These are phyloP conservation scores for Pythium rishiriense DNA, from an alignment of 352 stramenopile species.

Conservation along the genomic window DNA sequence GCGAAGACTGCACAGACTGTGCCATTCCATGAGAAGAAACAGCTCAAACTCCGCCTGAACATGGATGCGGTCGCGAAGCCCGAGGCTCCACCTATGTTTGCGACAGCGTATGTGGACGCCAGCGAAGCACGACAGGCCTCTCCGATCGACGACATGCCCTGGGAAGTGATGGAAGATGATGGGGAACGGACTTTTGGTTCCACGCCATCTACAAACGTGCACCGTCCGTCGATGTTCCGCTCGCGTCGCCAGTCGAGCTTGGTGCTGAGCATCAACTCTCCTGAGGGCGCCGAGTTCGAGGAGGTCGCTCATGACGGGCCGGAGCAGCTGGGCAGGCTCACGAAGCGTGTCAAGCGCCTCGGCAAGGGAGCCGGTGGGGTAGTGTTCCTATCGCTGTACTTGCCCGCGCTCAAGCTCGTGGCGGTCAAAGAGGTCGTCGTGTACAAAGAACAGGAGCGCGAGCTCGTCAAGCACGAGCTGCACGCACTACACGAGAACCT, in stretches of 20 bases:
- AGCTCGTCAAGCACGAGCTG: slow-evolving; percentile 88
- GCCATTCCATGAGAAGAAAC: slow-evolving; percentile 42
- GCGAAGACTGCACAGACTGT: neutral
- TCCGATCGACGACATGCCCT: slow-evolving; percentile 9
- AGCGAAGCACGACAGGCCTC: neutral
- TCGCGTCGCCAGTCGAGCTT: slow-evolving; percentile 53
- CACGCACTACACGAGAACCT: slow-evolving; percentile 86
- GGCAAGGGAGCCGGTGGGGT: slow-evolving; percentile 83
- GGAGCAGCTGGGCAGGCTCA: slow-evolving; percentile 55
- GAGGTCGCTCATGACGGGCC: slow-evolving; percentile 77
- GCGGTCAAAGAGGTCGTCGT: slow-evolving; percentile 86
- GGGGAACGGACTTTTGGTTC: neutral
- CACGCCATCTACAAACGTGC: neutral
- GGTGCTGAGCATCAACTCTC: slow-evolving; percentile 57
- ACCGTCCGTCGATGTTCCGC: slow-evolving; percentile 12
- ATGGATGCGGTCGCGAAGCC: slow-evolving; percentile 39
- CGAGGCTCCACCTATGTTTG: slow-evolving; percentile 43
- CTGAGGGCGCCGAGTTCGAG: slow-evolving; percentile 67
- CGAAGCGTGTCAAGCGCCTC: slow-evolving; percentile 67
- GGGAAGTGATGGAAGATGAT: slow-evolving; percentile 25
- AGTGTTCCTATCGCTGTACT: slow-evolving; percentile 83
- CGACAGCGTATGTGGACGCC: neutral
- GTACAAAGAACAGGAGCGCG: slow-evolving; percentile 75
- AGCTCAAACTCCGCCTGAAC: slow-evolving; percentile 58
- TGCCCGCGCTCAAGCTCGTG: slow-evolving; percentile 82